Conservation (phyloP, 805 yeast genomes). For the Sungouiella thailandica region DNA sequence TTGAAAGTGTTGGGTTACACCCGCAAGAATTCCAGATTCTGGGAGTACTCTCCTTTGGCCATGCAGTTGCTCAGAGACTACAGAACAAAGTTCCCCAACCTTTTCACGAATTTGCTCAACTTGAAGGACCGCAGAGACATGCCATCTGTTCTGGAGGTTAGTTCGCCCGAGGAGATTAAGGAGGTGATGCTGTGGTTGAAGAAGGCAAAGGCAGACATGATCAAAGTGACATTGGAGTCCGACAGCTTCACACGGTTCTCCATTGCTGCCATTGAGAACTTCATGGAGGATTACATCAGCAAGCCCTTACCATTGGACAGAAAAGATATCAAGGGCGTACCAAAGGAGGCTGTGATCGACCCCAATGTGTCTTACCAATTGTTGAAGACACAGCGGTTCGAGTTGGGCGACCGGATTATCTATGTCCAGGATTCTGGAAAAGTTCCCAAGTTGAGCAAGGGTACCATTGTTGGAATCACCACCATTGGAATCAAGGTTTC, state of each 20-base stretch:
- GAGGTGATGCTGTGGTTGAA: slow-evolving; percentile 45
- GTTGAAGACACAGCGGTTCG: slow-evolving; percentile 70
- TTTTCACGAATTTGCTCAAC: slow-evolving; percentile 42
- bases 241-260: slow-evolving; percentile 69
- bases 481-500: slow-evolving; percentile 58
- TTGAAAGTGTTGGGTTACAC: slow-evolving; percentile 88
- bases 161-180: slow-evolving; percentile 40
- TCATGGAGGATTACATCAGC: slow-evolving; percentile 43
- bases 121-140: slow-evolving; percentile 19
- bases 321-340: slow-evolving; percentile 73
- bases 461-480: slow-evolving; percentile 74
- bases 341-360: slow-evolving; percentile 74
- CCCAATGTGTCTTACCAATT: slow-evolving; percentile 69
- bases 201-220: slow-evolving; percentile 43
- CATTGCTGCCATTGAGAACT: slow-evolving; percentile 61
- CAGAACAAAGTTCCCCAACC: slow-evolving; percentile 51
- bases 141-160: slow-evolving; percentile 34
- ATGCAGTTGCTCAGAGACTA: slow-evolving; percentile 61
- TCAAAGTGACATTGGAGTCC: slow-evolving; percentile 67
- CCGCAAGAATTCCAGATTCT: slow-evolving; percentile 51
- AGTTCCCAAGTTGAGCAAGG: slow-evolving; percentile 81
- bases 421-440: slow-evolving; percentile 84
- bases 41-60: slow-evolving; percentile 84
- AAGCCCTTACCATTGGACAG: slow-evolving; percentile 41
- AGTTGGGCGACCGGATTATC: slow-evolving; percentile 84